A percentile compares a stretch with the other conserved stretches of the same genome.
These are phyloP conservation scores for Funneliformis caledonium DNA, from an alignment of 371 early-diverging fungal species.

Conservation along the genomic window DNA sequence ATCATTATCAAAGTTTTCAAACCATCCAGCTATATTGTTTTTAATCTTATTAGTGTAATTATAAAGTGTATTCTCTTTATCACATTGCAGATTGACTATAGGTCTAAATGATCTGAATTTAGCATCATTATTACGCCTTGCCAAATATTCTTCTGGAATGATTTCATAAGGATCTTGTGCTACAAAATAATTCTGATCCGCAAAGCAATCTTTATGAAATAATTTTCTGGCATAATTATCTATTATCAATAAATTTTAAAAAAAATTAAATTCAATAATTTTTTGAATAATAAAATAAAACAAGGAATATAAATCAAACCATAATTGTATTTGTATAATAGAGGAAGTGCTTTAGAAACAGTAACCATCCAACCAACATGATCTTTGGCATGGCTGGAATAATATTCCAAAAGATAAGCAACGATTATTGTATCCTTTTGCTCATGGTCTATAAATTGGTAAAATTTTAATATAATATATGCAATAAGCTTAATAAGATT, in stretches of 20 bases:
- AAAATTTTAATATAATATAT: no score
- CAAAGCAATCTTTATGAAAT: conserved; percentile 1
- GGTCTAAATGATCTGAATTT: no score
- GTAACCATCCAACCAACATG: background rate
- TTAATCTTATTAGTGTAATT: no score
- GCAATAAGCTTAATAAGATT: background rate
- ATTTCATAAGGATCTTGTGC: no score
- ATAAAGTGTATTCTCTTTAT: no score
- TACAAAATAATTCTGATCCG: background rate
- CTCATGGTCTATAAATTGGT: no score
- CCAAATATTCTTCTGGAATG: no score
- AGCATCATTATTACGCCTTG: no score
- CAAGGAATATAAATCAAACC: no score
- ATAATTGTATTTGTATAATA: background rate
- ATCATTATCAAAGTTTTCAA: background rate
- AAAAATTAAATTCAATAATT: background rate
- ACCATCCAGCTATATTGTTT: no score
- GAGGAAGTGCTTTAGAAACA: background rate
- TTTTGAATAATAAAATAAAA: background rate
- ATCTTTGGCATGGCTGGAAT: background rate
- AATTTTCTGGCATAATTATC: background rate
- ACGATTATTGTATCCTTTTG: background rate
- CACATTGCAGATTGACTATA: no score
- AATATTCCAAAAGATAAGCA: background rate
- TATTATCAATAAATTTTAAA: background rate